Conservation (phyloP, 2,329 filamentous ascomycete species). For the Scedosporium minutisporum region DNA sequence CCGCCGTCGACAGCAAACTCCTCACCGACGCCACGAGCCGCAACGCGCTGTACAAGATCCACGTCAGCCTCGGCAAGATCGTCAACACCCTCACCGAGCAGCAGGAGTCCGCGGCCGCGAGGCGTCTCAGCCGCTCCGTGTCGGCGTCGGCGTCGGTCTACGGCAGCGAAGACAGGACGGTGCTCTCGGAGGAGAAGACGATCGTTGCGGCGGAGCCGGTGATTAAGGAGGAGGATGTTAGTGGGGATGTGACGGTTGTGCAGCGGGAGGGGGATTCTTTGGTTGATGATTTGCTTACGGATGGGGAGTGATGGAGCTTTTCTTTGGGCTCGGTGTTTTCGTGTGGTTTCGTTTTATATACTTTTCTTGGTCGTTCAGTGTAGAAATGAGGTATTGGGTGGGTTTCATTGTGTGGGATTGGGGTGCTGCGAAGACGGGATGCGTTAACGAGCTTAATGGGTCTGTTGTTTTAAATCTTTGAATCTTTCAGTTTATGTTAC, state of each 20-base stretch:
- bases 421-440: no score
- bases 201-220: constrained; percentile 31
- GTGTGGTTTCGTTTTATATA: not conserved
- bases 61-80: constrained; percentile 58
- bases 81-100: constrained; percentile 48
- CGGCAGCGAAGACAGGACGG: constrained; percentile 11
- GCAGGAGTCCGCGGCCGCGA: constrained; percentile 18
- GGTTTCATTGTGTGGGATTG: no score
- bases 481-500: no score
- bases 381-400: no score
- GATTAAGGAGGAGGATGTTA: constrained; percentile 35
- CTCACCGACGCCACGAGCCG: constrained; percentile 50
- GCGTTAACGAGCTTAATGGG: no score
- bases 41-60: constrained; percentile 59
- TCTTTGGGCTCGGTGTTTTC: not conserved
- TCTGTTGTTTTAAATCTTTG: no score
- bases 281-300: constrained; percentile 29
- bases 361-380: no score
- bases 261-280: constrained; percentile 24
- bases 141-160: constrained; percentile 18
- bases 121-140: constrained; percentile 33
- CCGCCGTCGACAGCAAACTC: constrained; percentile 53
- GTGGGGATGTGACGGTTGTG: constrained; percentile 22
- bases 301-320: constrained; percentile 25
- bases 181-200: constrained; percentile 26